A percentile compares a stretch with the other conserved stretches of the same genome.
Conservation (phyloP, 2,329 filamentous ascomycete species). For the Bipolaris zeicola region DNA sequence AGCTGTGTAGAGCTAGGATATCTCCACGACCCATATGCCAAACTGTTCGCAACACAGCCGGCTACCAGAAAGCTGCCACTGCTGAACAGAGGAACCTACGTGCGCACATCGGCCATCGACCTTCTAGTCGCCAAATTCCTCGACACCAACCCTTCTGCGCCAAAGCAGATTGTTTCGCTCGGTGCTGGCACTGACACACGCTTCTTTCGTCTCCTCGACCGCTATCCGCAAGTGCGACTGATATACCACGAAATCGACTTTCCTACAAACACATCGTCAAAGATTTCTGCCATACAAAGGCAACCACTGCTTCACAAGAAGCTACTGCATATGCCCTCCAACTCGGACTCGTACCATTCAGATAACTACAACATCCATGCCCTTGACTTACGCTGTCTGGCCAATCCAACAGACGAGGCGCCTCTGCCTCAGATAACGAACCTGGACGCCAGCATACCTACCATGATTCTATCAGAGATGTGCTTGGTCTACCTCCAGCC, state of each 20-base stretch:
- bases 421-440: conserved; percentile 43
- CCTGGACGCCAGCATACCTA: conserved; percentile 68
- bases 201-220: conserved; percentile 73
- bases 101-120: conserved; percentile 84
- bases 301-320: conserved; percentile 38
- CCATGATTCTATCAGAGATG: conserved; percentile 89
- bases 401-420: conserved; percentile 25
- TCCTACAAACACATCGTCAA: conserved; percentile 70
- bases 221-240: conserved; percentile 54
- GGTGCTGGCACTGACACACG: conserved; percentile 94
- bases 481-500: conserved; percentile 87
- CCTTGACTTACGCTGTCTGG: conserved; percentile 71
- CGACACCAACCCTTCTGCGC: conserved; percentile 42
- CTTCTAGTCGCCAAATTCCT: conserved; percentile 76
- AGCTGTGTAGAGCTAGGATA: conserved; percentile 89
- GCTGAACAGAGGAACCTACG: conserved; percentile 96
- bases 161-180: conserved; percentile 83
- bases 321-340: conserved; percentile 25
- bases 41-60: conserved; percentile 66
- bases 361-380: conserved; percentile 60
- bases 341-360: conserved; percentile 53
- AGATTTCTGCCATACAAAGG: conserved; percentile 57
- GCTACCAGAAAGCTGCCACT: conserved; percentile 76
- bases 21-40: conserved; percentile 79
- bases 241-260: conserved; percentile 96